phyloP scores from a whole-genome alignment of 2,329 filamentous ascomycete genomes.

The Cercospora citrullina region DNA sequence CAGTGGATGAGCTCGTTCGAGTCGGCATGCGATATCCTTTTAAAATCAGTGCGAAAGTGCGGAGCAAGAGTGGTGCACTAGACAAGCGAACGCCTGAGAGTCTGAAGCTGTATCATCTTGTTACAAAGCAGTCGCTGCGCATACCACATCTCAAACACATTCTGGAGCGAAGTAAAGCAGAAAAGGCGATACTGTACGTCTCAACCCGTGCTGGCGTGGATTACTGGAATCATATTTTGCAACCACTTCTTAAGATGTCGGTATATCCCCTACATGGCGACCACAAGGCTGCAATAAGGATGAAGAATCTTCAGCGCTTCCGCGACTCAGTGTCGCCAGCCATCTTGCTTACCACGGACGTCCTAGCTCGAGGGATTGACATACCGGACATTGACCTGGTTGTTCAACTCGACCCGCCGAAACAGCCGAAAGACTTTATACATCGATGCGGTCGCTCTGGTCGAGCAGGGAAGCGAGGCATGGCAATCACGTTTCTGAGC shows the following conservation, averaged over 20 bases:
- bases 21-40: constrained; percentile 92
- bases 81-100: constrained; percentile 89
- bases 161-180: constrained; percentile 62
- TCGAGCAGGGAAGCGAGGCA: constrained; percentile 66
- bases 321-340: constrained; percentile 71
- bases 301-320: constrained; percentile 84
- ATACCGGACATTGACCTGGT: constrained; percentile 91
- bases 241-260: constrained; percentile 66
- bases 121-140: constrained; percentile 75
- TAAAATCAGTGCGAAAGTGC: constrained; percentile 91
- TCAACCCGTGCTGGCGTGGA: constrained; percentile 94
- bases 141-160: constrained; percentile 72
- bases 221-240: constrained; percentile 83
- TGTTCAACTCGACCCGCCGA: constrained; percentile 80
- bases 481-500: constrained; percentile 82
- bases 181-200: constrained; percentile 86
- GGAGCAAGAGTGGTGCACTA: constrained; percentile 68
- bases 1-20: constrained; percentile 86
- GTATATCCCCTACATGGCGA: constrained; percentile 89
- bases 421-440: constrained; percentile 81
- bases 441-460: constrained; percentile 66
- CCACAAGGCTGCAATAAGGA: constrained; percentile 80
- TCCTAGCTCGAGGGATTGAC: constrained; percentile 86
- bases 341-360: constrained; percentile 86
- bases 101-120: constrained; percentile 84